Base-by-base conservation (phyloP, 768 basidiomycete species). In the Hericium erinaceus region DNA sequence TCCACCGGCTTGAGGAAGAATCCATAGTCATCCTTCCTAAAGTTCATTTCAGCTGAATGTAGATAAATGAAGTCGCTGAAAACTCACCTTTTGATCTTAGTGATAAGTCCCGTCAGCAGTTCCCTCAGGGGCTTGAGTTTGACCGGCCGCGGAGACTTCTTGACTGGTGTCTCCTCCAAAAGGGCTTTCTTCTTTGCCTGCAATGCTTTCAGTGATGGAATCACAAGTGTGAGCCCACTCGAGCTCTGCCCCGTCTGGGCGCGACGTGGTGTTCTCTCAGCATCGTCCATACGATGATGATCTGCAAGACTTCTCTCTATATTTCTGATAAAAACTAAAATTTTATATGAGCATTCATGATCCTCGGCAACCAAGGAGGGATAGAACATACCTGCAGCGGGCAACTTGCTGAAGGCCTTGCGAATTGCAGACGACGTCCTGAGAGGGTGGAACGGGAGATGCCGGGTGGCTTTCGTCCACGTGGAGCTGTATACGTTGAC, bases 11-110 rank as follows among this genome's bases (percentile, higher is more conserved):
- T 65, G 56, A 90, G 69, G 68, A 92, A 92, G 70, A 91, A 91
- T 2, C 85, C 88, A 75, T 92, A 92, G 70, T 89, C 87, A 66
- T 91, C 89, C 69, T 86, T 90, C 74, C 89, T 91, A 62, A 5
- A 57, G 52, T 46, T 22, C 48, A 49, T 49, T 6, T 48, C 37
- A n/a, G 15, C 24, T 12, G 18, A 18, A 22, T 39, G 7, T 15
- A 37, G 11, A 15, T 15, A 15, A 26, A 46, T 10, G 11, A n/a
- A n/a, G 44, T 46, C n/a, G n/a, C n/a, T 28, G 10, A 26, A 20
- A 5, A 48, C 61, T 48, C 59, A 89, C 89, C 85, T 90, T 74
- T 89, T 89, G 26, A 91, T 81, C 70, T 87, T 86, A 0, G 69
- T 64, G 49, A 91, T 82, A 18, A 91, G 74, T 68, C 82, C 83